Percentiles rank a stretch among this genome's conserved stretches.
Evolutionary conservation across 2,329 filamentous ascomycete genomes (phyloP).

Genomic region (Ceratocystiopsis minuta): DNA sequence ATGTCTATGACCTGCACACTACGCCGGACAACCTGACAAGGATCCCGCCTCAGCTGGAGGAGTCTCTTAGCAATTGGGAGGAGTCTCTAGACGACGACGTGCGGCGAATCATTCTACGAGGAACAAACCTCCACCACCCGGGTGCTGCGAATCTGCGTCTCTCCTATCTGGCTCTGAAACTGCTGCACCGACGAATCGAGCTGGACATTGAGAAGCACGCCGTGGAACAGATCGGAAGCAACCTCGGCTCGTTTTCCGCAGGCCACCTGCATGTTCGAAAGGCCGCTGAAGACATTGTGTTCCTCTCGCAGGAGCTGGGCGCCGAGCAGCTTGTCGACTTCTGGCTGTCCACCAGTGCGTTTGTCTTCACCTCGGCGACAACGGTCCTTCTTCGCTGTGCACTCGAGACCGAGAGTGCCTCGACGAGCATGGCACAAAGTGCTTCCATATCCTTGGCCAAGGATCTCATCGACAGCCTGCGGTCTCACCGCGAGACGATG

Average conservation of each 20-base stretch:
- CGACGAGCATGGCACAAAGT: not conserved
- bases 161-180: conserved; percentile 27
- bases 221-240: too few species aligned
- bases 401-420: not conserved
- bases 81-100: not conserved
- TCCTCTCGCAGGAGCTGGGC: not conserved
- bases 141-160: conserved; percentile 33
- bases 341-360: conserved; percentile 2
- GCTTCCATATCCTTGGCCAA: not conserved
- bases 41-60: not conserved
- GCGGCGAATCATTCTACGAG: not conserved
- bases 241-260: not conserved
- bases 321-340: not conserved
- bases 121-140: not conserved
- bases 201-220: conserved; percentile 18
- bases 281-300: conserved; percentile 2
- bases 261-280: not conserved
- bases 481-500: conserved; percentile 3
- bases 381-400: conserved; percentile 1
- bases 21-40: not conserved
- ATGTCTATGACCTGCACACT: not conserved
- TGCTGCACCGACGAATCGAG: conserved; percentile 28
- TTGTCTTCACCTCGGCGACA: not conserved
- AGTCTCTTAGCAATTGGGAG: not conserved
- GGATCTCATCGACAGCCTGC: not conserved